These are phyloP conservation scores for Malus hybrid DNA, from an alignment of 331 rosid species.

Conservation along the genomic window DNA sequence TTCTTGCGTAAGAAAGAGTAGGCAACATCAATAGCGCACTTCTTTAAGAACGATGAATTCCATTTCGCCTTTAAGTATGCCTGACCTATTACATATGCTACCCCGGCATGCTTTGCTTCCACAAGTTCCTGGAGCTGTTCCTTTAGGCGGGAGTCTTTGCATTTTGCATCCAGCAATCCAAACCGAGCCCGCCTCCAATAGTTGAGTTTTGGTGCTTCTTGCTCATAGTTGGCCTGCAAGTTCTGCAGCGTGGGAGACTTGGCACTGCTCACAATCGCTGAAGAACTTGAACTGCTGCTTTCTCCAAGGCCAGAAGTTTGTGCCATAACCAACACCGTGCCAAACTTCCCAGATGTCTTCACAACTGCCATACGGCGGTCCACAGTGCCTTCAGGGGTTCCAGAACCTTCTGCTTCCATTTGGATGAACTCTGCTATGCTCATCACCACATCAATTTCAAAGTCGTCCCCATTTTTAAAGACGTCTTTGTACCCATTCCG, in stretches of 20 bases:
- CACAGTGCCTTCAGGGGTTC: constrained; percentile 42
- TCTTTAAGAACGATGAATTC: constrained; percentile 55
- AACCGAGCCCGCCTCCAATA: constrained; percentile 40
- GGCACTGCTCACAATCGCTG: constrained; percentile 45
- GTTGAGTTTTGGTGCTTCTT: constrained; percentile 52
- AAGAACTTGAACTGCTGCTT: constrained; percentile 27
- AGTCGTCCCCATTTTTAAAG: constrained; percentile 50
- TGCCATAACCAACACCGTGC: constrained; percentile 54
- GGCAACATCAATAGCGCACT: constrained; percentile 49
- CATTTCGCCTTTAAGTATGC: constrained; percentile 67
- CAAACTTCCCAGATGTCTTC: constrained; percentile 75
- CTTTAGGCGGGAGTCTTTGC: constrained; percentile 53
- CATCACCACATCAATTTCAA: constrained; percentile 83
- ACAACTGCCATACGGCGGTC: constrained; percentile 87
- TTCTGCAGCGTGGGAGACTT: constrained; percentile 58
- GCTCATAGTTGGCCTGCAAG: constrained; percentile 68
- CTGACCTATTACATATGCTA: constrained; percentile 78
- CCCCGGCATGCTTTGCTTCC: constrained; percentile 79
- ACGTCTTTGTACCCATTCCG: constrained; percentile 84
- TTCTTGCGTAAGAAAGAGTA: constrained; percentile 85
- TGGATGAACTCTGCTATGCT: constrained; percentile 90
- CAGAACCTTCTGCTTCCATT: constrained; percentile 80
- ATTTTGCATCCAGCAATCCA: constrained; percentile 56
- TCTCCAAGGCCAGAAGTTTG: constrained; percentile 42
- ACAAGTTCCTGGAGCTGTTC: constrained; percentile 78